phyloP scores from a whole-genome alignment of 192 early-diverging fungal species.

The Piromyces sp. region DNA sequence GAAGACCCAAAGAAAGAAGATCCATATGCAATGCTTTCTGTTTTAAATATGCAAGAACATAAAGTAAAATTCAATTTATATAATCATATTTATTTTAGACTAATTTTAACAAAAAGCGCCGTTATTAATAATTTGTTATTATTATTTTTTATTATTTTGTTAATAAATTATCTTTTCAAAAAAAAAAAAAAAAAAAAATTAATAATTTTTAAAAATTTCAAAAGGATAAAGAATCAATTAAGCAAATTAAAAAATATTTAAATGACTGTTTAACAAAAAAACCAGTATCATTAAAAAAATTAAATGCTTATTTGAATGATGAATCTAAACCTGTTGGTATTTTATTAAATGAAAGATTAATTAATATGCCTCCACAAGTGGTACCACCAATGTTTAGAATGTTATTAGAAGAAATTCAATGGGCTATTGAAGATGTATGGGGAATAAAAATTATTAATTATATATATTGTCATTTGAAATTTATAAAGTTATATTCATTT shows the following conservation, averaged over 20 bases:
- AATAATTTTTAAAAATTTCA: too few species aligned
- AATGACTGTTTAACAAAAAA: not conserved
- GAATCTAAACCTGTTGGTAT: conserved; percentile 27
- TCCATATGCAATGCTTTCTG: conserved; percentile 73
- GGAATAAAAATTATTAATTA: too few species aligned
- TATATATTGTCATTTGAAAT: too few species aligned
- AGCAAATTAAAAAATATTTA: not conserved
- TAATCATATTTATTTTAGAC: too few species aligned
- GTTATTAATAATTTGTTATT: too few species aligned
- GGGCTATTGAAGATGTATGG: conserved; percentile 50
- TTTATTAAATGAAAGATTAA: conserved; percentile 69
- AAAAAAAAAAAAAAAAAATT: too few species aligned
- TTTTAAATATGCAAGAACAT: conserved; percentile 51
- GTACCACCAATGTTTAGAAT: conserved; percentile 80
- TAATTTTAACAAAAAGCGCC: too few species aligned
- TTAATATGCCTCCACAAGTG: conserved; percentile 93
- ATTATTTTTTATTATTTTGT: too few species aligned
- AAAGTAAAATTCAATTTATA: conserved; percentile 10
- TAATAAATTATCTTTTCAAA: too few species aligned
- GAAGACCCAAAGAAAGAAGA: conserved; percentile 50
- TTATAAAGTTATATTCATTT: too few species aligned
- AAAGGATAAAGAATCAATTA: not conserved
- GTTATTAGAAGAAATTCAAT: conserved; percentile 65
- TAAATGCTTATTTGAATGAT: not conserved
- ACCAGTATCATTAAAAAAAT: not conserved